Conservation (phyloP, 768 basidiomycete species). For the Boletus rubropictus region DNA sequence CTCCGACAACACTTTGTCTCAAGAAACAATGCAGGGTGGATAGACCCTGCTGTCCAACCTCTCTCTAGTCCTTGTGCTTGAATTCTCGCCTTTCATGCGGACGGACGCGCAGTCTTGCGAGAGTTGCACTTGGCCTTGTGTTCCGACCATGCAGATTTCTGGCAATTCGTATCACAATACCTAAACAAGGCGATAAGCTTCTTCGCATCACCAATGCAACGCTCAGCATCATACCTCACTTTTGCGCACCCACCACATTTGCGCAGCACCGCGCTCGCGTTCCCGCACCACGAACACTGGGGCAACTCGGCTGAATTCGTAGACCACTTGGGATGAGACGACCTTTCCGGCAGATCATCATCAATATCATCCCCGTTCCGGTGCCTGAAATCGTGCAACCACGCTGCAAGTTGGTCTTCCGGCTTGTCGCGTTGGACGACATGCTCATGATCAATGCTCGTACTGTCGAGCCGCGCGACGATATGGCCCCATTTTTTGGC, state of each 20-base stretch:
- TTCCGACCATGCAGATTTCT: conserved; percentile 14
- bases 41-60: background rate
- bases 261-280: conserved; percentile 52
- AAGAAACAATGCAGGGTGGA: background rate
- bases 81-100: background rate
- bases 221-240: conserved; percentile 29
- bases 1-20: background rate
- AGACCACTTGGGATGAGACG: conserved; percentile 42
- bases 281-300: conserved; percentile 58
- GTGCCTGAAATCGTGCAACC: conserved; percentile 47
- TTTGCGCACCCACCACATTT: conserved; percentile 45
- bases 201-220: background rate
- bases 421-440: conserved; percentile 34
- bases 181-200: conserved; percentile 1
- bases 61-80: background rate
- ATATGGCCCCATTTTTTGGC: conserved; percentile 43
- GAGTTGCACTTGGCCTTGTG: conserved; percentile 10
- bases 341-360: conserved; percentile 25
- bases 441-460: conserved; percentile 27
- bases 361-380: conserved; percentile 36
- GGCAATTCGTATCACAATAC: conserved; percentile 14
- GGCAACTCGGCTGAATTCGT: conserved; percentile 48
- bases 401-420: conserved; percentile 53
- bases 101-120: background rate
- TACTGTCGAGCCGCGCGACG: conserved; percentile 34